Evolutionary conservation across 169 alveolate species (phyloP).

Genomic region (Pseudocohnilembus persalinus): DNA sequence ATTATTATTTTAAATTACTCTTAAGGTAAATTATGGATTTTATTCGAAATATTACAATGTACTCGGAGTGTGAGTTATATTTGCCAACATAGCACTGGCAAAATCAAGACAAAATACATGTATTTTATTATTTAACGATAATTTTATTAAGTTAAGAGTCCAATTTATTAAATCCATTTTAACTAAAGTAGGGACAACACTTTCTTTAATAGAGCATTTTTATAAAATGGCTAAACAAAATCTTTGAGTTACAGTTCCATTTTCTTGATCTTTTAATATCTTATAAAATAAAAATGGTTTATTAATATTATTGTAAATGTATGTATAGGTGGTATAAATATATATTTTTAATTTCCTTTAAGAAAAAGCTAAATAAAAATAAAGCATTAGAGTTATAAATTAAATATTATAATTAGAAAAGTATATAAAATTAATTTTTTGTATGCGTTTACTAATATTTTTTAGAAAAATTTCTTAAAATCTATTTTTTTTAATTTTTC

Average conservation of each 20-base stretch:
- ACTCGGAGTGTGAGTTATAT: conserved; percentile 69
- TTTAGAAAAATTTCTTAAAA: no score
- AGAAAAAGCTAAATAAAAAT: no score
- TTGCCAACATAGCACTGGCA: conserved; percentile 79
- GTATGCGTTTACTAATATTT: no score
- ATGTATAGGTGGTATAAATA: no score
- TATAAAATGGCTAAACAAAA: conserved; percentile 84
- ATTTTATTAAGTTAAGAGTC: conserved; percentile 67
- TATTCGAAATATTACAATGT: conserved; percentile 63
- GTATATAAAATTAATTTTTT: no score
- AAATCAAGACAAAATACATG: conserved; percentile 79
- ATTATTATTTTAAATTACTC: conserved; percentile 4
- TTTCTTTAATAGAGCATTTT: conserved; percentile 81
- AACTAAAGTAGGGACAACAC: conserved; percentile 69
- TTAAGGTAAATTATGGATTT: conserved; percentile 49
- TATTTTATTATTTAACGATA: conserved; percentile 52
- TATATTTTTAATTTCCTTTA: no score
- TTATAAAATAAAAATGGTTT: not conserved
- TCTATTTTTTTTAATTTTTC: no score
- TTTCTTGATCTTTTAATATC: conserved; percentile 81
- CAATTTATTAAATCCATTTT: conserved; percentile 69
- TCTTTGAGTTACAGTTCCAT: conserved; percentile 84
- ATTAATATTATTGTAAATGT: no score
- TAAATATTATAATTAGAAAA: no score
- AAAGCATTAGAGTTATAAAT: no score